Conservation (phyloP, 106 monocot species). For the Acorus calamus region DNA sequence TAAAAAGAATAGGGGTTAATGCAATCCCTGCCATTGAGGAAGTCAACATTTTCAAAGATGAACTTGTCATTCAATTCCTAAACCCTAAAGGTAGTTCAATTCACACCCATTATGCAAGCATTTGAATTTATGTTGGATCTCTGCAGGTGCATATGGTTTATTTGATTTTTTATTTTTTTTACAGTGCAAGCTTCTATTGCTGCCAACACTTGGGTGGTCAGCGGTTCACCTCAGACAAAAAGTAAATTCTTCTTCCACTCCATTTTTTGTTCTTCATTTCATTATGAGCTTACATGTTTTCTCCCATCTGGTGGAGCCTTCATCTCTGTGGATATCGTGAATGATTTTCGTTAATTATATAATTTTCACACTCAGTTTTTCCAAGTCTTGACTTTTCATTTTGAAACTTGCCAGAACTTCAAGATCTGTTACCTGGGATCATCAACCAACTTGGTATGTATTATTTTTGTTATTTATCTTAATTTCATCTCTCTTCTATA, state of each 20-base stretch:
- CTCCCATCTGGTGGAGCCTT: too few relatives aligned
- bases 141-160: not conserved
- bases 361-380: not conserved
- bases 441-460: constrained; percentile 63
- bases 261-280: too few relatives aligned
- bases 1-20: constrained; percentile 75
- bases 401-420: constrained; percentile 33
- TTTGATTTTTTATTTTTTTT: constrained; percentile 5
- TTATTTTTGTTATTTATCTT: not conserved
- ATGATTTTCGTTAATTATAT: not conserved
- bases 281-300: too few relatives aligned
- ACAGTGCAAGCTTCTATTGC: constrained; percentile 84
- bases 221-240: constrained; percentile 67
- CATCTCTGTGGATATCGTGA: not conserved
- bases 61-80: constrained; percentile 59
- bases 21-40: constrained; percentile 64
- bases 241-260: constrained; percentile 24
- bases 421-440: constrained; percentile 68
- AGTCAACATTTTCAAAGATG: constrained; percentile 78
- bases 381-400: not conserved
- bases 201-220: constrained; percentile 82
- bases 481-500: not conserved
- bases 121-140: too few relatives aligned
- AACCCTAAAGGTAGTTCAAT: constrained; percentile 53
- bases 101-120: not conserved